Percentiles rank a stretch among this genome's conserved stretches.
phyloP scores from a whole-genome alignment of 805 yeast genomes.

The Torulaspora microellipsoides region DNA sequence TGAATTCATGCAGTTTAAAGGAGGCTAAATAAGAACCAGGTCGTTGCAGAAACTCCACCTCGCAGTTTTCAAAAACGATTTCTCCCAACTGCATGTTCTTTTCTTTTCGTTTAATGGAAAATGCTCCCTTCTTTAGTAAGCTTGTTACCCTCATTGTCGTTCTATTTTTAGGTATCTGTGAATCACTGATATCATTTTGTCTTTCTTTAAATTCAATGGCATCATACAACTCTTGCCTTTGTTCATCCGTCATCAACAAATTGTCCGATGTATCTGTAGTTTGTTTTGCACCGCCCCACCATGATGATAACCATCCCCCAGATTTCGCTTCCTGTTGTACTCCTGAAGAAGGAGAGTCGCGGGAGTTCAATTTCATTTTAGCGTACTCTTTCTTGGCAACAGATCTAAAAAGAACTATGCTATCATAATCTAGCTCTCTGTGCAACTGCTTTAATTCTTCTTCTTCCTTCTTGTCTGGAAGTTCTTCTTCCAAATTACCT shows the following conservation, averaged over 20 bases:
- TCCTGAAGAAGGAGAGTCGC: slow-evolving; percentile 15
- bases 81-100: slow-evolving; percentile 56
- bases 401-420: slow-evolving; percentile 79
- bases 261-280: slow-evolving; percentile 33
- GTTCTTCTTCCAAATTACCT: slow-evolving; percentile 28
- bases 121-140: slow-evolving; percentile 69
- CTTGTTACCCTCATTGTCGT: slow-evolving; percentile 65
- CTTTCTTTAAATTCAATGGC: slow-evolving; percentile 88
- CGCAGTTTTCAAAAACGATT: slow-evolving; percentile 76
- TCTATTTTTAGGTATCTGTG: slow-evolving; percentile 69
- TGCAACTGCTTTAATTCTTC: slow-evolving; percentile 51
- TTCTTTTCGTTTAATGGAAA: slow-evolving; percentile 46
- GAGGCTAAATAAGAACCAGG: slow-evolving; percentile 71
- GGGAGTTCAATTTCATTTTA: slow-evolving; percentile 43
- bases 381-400: slow-evolving; percentile 64
- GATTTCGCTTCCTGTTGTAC: slow-evolving; percentile 11
- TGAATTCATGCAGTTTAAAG: slow-evolving; percentile 73
- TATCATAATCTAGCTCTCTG: slow-evolving; percentile 60
- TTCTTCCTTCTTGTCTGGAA: slow-evolving; percentile 37
- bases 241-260: slow-evolving; percentile 72
- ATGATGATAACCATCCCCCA: slow-evolving; percentile 63
- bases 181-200: slow-evolving; percentile 39
- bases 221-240: slow-evolving; percentile 81
- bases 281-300: slow-evolving; percentile 52
- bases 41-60: slow-evolving; percentile 65